These are phyloP conservation scores for Sextonia rubra DNA, from an alignment of 164 flowering plant species.

Conservation along the genomic window DNA sequence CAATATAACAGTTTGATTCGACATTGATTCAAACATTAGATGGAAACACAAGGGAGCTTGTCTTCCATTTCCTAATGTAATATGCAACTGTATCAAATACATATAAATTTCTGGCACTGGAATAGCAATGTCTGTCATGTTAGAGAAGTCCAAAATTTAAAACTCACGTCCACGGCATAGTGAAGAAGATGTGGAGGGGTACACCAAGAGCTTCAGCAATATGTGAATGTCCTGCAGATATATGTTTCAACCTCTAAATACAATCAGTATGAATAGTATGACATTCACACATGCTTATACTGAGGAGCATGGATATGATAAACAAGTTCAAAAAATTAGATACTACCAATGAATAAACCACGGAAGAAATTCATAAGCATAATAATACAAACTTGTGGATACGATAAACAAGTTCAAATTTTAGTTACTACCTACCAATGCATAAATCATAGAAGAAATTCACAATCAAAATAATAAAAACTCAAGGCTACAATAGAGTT, in stretches of 20 bases:
- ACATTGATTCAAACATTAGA: too few species aligned
- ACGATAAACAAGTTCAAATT: not conserved
- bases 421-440: not conserved
- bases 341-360: not conserved
- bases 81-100: not conserved
- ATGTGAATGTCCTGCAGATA: conserved; percentile 69
- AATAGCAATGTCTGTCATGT: not conserved
- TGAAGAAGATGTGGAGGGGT: conserved; percentile 92
- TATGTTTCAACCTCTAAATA: not conserved
- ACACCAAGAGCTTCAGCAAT: conserved; percentile 96
- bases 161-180: conserved; percentile 99
- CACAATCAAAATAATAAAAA: not conserved
- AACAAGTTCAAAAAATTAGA: not conserved
- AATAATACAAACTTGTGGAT: not conserved
- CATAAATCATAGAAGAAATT: not conserved
- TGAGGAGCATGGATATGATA: not conserved
- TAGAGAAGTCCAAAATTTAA: not conserved
- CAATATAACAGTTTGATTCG: too few species aligned
- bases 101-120: too few species aligned
- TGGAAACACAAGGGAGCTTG: not conserved
- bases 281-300: not conserved
- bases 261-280: not conserved
- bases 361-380: not conserved
- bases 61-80: not conserved
- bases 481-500: not conserved